Base-by-base conservation (phyloP, 2,329 filamentous ascomycete species). In the Eutypella sp. region DNA sequence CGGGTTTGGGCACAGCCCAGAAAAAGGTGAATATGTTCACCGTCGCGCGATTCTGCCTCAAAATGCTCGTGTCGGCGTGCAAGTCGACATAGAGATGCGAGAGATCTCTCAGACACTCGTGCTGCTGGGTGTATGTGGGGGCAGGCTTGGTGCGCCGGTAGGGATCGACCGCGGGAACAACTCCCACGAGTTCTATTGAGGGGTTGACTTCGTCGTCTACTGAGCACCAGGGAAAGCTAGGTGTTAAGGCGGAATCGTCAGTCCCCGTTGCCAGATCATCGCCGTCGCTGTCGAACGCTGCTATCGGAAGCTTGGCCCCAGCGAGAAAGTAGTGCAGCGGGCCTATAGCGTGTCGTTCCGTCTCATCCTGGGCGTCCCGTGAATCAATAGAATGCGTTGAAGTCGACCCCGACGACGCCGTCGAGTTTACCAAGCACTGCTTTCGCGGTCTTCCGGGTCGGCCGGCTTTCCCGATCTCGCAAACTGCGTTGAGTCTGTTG, bases 101-200 rank as follows among this genome's bases (percentile, higher is more conserved):
- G 25, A 55, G 44, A 22, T 55, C 53, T 16, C 50, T 52, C 16
- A 55, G 29, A 22, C 53, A 55, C 34, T 52, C 48, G 25, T 53
- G 47, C 11, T 45, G 46, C n/a, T 39, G 37, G 37, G n/a, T 20
- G 37, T 15, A 4, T 15, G 37, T 20, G 37, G 22, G n/a, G n/a
- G n/a, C n/a, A n/a, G n/a, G n/a, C n/a, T n/a, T n/a, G n/a, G n/a
- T n/a, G n/a, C n/a, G n/a, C n/a, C n/a, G n/a, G n/a, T n/a, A n/a
- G n/a, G n/a, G n/a, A n/a, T n/a, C n/a, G n/a, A n/a, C n/a, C n/a
- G n/a, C n/a, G n/a, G n/a, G n/a, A n/a, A n/a, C n/a, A n/a, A n/a
- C n/a, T n/a, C n/a, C n/a, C n/a, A n/a, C n/a, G n/a, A n/a, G n/a
- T n/a, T n/a, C n/a, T n/a, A n/a, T n/a, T n/a, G n/a, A n/a, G n/a